phyloP scores from a whole-genome alignment of 2,329 filamentous ascomycete species.

The Drechslerella dactyloides region DNA sequence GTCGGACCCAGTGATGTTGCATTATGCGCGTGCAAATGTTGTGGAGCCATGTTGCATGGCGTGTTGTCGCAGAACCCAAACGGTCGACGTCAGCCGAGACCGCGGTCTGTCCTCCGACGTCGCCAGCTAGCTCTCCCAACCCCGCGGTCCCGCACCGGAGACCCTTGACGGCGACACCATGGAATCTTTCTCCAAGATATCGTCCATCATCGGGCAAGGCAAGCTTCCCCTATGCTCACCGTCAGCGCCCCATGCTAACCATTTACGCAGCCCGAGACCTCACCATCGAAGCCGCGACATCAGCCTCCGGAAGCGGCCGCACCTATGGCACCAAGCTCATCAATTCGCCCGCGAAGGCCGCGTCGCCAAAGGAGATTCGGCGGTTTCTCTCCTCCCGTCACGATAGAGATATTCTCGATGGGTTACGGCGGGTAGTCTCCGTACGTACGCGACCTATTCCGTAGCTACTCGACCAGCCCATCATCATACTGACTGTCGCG shows the following conservation, averaged over 20 bases:
- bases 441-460: slow-evolving; percentile 61
- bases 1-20: no score
- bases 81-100: no score
- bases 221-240: slow-evolving; percentile 57
- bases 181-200: slow-evolving; percentile 96
- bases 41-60: no score
- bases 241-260: slow-evolving; percentile 9
- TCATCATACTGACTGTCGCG: not conserved
- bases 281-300: slow-evolving; percentile 93
- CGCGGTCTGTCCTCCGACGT: no score
- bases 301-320: slow-evolving; percentile 70
- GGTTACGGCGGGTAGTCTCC: slow-evolving; percentile 83
- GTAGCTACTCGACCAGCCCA: not conserved
- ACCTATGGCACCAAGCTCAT: slow-evolving; percentile 49
- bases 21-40: no score
- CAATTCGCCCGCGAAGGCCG: slow-evolving; percentile 67
- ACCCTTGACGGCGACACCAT: slow-evolving; percentile 62
- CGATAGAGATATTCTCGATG: slow-evolving; percentile 91
- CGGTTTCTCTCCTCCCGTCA: slow-evolving; percentile 92
- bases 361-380: slow-evolving; percentile 85
- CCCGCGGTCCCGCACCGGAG: not conserved
- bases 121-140: not conserved
- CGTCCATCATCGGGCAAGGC: slow-evolving; percentile 93
- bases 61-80: no score
- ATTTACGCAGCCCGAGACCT: slow-evolving; percentile 79